Evolutionary conservation across 2,329 filamentous ascomycete species (phyloP).

Genomic region (Scytalidium sp.): DNA sequence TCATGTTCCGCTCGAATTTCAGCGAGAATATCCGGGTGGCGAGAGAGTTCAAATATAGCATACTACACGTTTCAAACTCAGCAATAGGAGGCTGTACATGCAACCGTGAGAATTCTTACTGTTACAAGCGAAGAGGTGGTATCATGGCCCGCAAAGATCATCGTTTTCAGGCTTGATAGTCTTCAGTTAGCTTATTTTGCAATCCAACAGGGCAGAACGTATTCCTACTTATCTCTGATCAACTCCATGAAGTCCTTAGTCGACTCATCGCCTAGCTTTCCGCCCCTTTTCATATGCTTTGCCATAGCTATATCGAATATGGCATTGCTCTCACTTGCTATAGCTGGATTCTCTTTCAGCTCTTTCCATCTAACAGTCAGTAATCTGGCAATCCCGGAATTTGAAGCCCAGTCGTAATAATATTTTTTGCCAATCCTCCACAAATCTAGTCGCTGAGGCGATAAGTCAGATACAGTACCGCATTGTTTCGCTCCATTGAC

Average conservation of each 20-base stretch:
- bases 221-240: conserved; percentile 7
- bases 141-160: conserved; percentile 23
- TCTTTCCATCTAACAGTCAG: conserved; percentile 1
- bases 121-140: conserved; percentile 10
- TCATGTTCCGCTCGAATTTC: conserved; percentile 17
- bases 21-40: conserved; percentile 9
- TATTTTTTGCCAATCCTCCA: background rate
- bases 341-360: background rate
- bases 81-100: too few species aligned
- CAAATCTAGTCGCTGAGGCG: background rate
- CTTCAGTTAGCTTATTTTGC: too few species aligned
- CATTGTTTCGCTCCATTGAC: conserved; percentile 2
- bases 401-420: conserved; percentile 2
- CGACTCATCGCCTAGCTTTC: background rate
- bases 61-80: conserved; percentile 5
- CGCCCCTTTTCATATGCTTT: conserved; percentile 7
- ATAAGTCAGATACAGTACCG: conserved; percentile 1
- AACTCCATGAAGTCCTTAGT: conserved; percentile 8
- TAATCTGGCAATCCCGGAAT: conserved; percentile 1
- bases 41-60: conserved; percentile 11
- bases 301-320: conserved; percentile 9
- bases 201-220: background rate
- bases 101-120: background rate
- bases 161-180: conserved; percentile 10
- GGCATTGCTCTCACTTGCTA: background rate